Evolutionary conservation across 2,329 filamentous ascomycete genomes (phyloP).

Genomic region (Aciculosporium take): DNA sequence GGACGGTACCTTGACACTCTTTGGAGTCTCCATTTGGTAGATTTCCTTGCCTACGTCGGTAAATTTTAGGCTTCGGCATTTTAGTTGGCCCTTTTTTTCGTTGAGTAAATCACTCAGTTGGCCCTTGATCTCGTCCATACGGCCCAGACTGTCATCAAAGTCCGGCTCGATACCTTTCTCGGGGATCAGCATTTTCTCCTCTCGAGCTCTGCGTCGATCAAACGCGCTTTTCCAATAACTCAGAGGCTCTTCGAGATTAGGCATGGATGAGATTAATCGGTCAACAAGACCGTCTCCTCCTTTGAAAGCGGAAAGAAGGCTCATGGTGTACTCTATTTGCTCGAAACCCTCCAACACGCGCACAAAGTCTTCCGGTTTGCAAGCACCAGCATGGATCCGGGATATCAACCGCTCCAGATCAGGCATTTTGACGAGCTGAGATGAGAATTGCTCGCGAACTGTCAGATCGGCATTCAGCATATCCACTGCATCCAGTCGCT

Average conservation of each 20-base stretch:
- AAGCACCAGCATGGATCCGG: slow-evolving; percentile 82
- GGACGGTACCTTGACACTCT: slow-evolving; percentile 69
- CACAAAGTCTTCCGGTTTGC: slow-evolving; percentile 82
- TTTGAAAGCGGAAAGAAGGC: slow-evolving; percentile 57
- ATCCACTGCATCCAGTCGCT: slow-evolving; percentile 85
- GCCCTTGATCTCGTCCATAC: slow-evolving; percentile 59
- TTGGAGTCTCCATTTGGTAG: slow-evolving; percentile 87
- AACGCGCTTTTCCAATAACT: slow-evolving; percentile 86
- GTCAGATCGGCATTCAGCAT: slow-evolving; percentile 71
- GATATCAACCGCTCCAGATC: slow-evolving; percentile 91
- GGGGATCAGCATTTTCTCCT: slow-evolving; percentile 71
- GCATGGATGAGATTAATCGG: slow-evolving; percentile 72
- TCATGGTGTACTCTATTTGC: slow-evolving; percentile 91
- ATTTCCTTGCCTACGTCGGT: slow-evolving; percentile 91
- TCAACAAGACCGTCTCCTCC: slow-evolving; percentile 74
- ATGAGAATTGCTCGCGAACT: slow-evolving; percentile 75
- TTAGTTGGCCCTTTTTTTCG: slow-evolving; percentile 57
- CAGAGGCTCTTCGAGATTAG: slow-evolving; percentile 59
- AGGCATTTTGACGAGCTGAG: slow-evolving; percentile 79
- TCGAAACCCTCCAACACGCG: slow-evolving; percentile 91
- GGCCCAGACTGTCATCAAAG: slow-evolving; percentile 71
- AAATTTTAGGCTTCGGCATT: slow-evolving; percentile 58
- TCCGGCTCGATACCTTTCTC: slow-evolving; percentile 79
- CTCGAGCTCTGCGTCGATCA: slow-evolving; percentile 63
- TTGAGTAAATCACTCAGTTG: slow-evolving; percentile 59